Evolutionary conservation across 192 early-diverging fungal species (phyloP), one percentile per base, ranked within the genome.

Genomic region (Pilaira anomala): DNA sequence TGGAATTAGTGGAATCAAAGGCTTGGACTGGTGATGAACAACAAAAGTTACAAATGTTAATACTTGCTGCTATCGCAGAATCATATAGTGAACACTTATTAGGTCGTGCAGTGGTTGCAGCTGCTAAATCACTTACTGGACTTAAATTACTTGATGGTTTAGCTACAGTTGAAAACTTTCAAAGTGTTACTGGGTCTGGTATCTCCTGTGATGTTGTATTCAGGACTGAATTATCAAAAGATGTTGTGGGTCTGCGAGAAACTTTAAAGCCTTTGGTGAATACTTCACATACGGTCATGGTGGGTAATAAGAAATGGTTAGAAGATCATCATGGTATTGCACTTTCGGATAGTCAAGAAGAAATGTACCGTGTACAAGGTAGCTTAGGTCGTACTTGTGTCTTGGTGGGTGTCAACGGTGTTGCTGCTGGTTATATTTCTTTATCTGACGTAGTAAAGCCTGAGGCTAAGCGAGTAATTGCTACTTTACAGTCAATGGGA

Each of bases 71-170:
- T 6, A 81, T 87, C 0, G 92, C 91, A 9, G 97, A 98, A 73
- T 72, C 78, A 11, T 75, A 74, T 18, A 92, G 89, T 30, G 97
- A 98, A 77, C 96, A 98, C 72, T 91, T 94, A 18, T 73, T 98
- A 19, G 96, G 91, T n/a, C 64, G 81, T n/a, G 87, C 88, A 16
- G 77, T 95, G 39, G 84, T 75, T 5, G 66, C 83, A 14, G 71
- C 89, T 54, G 87, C 76, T 3, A 80, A 87, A 54, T 55, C 67
- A 12, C 18, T 76, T 29, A 45, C 63, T 2, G 68, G 61, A 7
- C 53, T 82, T 5, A 19, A 62, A 0, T 65, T 28, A 25, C 60
- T 75, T 25, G 65, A 71, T 61, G 69, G 67, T 48, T 67, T 67
- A 16, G 85, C 81, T 1, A n/a, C 57, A 2, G 74, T 87, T 2